These are phyloP conservation scores for Nissolia schottii DNA, from an alignment of 306 rosid species.

Conservation along the genomic window DNA sequence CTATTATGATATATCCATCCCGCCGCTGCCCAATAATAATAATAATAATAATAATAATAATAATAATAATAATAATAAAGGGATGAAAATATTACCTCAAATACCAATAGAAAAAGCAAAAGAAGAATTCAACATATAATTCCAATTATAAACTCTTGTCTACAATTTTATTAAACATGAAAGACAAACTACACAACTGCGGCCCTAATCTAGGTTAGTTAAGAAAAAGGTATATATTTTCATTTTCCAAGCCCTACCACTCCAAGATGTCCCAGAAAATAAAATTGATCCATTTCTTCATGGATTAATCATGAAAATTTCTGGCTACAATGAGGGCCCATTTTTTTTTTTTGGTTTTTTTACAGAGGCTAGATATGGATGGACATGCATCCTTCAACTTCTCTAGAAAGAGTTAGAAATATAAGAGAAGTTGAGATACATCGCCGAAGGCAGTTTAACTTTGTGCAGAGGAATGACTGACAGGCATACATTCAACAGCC, in stretches of 20 bases:
- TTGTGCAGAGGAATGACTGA: constrained; percentile 37
- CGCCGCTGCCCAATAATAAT: not conserved
- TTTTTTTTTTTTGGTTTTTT: too few relatives aligned
- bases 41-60: too few relatives aligned
- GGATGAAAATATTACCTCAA: not conserved
- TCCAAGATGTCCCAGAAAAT: constrained; percentile 14
- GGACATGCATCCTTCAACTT: constrained; percentile 30
- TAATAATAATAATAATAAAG: too few relatives aligned
- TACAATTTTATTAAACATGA: constrained; percentile 14
- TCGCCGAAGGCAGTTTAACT: constrained; percentile 31
- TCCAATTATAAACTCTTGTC: constrained; percentile 16
- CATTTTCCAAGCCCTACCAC: constrained; percentile 28
- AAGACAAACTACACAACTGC: constrained; percentile 18
- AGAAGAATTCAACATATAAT: constrained; percentile 11
- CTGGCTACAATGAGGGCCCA: constrained; percentile 41
- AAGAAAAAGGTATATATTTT: constrained; percentile 3
- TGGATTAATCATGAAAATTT: constrained; percentile 39
- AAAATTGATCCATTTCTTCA: constrained; percentile 35
- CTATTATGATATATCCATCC: not conserved
- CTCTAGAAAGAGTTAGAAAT: constrained; percentile 44
- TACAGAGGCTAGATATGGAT: constrained; percentile 35
- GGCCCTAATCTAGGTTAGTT: constrained; percentile 29
- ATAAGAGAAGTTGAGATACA: constrained; percentile 26
- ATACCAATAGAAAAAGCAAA: not conserved
- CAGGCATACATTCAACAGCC: constrained; percentile 30